phyloP scores from a whole-genome alignment of 139 green algal genomes.

The Auxenochlorella protothecoides region DNA sequence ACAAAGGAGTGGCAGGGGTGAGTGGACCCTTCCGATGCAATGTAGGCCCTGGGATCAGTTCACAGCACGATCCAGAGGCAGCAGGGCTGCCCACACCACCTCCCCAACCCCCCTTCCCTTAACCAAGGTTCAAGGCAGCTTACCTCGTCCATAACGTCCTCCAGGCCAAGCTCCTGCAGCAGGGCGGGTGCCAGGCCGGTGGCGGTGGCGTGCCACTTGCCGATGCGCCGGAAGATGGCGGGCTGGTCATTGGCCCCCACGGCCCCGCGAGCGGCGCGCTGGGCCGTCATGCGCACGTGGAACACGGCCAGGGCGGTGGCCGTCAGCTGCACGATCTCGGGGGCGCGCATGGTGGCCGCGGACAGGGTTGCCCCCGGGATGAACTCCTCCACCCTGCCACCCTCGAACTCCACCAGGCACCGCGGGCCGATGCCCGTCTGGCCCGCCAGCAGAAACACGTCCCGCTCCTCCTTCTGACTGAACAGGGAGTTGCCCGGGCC shows the following conservation, averaged over 20 bases:
- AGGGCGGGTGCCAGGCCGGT: background rate
- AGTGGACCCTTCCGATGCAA: too few species aligned
- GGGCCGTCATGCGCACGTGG: constrained; percentile 30
- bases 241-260: background rate
- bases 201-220: constrained; percentile 6
- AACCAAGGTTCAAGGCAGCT: background rate
- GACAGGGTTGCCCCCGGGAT: constrained; percentile 31
- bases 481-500: constrained; percentile 28
- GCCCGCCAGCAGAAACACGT: constrained; percentile 28
- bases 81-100: too few species aligned
- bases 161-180: constrained; percentile 8
- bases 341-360: constrained; percentile 18
- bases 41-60: too few species aligned
- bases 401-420: constrained; percentile 45
- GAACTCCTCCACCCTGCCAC: constrained; percentile 54
- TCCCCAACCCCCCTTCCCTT: background rate
- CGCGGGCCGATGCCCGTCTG: constrained; percentile 37
- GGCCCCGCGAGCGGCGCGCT: background rate
- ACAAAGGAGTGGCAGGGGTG: too few species aligned
- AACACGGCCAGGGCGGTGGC: constrained; percentile 44
- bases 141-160: constrained; percentile 2
- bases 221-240: constrained; percentile 8
- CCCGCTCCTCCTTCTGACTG: constrained; percentile 29
- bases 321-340: constrained; percentile 24
- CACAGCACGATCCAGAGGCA: too few species aligned